Conservation (phyloP, 75 land plant genomes). For the Larix kaempferi region DNA sequence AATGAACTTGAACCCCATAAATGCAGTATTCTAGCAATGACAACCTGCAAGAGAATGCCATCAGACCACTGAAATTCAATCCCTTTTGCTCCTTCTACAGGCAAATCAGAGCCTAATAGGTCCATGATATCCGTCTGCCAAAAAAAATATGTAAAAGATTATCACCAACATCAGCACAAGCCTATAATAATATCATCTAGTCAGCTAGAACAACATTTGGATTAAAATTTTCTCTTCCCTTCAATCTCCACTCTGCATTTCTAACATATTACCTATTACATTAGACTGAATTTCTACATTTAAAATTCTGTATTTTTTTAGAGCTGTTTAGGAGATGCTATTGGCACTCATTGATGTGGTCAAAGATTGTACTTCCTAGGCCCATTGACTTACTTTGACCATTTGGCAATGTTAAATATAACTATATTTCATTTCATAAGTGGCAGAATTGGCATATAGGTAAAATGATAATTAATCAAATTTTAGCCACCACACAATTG, state of each 20-base stretch:
- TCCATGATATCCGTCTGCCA: constrained; percentile 98
- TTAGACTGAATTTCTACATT: background rate
- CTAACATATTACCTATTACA: background rate
- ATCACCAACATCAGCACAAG: background rate
- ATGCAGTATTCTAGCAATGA: background rate
- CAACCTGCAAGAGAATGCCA: constrained; percentile 96
- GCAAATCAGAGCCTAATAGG: constrained; percentile 94
- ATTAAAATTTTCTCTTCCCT: too few species aligned
- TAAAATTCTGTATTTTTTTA: background rate
- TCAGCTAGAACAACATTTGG: background rate
- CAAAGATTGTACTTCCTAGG: background rate
- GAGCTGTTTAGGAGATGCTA: background rate
- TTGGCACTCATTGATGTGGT: too few species aligned
- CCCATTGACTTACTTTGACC: too few species aligned
- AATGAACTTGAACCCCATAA: background rate
- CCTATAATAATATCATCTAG: background rate
- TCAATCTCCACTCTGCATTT: too few species aligned
- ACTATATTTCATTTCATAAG: too few species aligned
- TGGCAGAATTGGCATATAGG: background rate
- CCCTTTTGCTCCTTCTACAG: constrained; percentile 76
- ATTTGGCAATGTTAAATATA: too few species aligned
- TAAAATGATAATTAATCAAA: background rate
- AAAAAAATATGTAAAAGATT: background rate
- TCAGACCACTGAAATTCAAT: constrained; percentile 97
- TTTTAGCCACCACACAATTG: background rate